phyloP scores from a whole-genome alignment of 2,329 filamentous ascomycete species.

The Colletotrichum sp. region DNA sequence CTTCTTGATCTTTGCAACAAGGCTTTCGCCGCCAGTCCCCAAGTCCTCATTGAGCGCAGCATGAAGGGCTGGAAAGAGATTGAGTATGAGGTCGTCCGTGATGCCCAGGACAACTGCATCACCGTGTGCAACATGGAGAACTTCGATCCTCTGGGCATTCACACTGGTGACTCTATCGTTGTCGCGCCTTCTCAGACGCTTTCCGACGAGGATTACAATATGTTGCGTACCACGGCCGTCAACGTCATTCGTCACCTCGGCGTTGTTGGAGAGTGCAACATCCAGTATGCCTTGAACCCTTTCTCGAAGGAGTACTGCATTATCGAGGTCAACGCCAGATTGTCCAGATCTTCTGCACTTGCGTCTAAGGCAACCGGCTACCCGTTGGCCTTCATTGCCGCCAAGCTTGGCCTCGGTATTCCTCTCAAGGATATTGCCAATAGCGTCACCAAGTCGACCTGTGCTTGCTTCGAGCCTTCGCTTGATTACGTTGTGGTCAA shows the following conservation, averaged over 20 bases:
- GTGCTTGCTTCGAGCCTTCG: slow-evolving; percentile 97
- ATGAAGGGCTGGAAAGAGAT: slow-evolving; percentile 99
- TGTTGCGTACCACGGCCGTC: slow-evolving; percentile 95
- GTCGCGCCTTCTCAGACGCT: slow-evolving; percentile 97
- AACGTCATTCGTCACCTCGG: slow-evolving; percentile 97
- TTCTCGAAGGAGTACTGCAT: slow-evolving; percentile 97
- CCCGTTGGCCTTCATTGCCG: slow-evolving; percentile 93
- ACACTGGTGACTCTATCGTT: slow-evolving; percentile 97
- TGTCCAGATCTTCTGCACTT: slow-evolving; percentile 93
- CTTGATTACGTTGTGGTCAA: slow-evolving; percentile 98
- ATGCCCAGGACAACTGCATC: slow-evolving; percentile 96
- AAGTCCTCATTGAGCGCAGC: slow-evolving; percentile 94
- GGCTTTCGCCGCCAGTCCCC: slow-evolving; percentile 92
- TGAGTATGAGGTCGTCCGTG: slow-evolving; percentile 97
- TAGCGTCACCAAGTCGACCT: slow-evolving; percentile 93
- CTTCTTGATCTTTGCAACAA: slow-evolving; percentile 89
- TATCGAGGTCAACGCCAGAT: slow-evolving; percentile 96
- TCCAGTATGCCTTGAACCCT: slow-evolving; percentile 96
- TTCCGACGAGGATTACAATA: slow-evolving; percentile 98
- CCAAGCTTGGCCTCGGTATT: slow-evolving; percentile 93
- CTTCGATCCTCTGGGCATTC: slow-evolving; percentile 96
- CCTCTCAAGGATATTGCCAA: slow-evolving; percentile 97
- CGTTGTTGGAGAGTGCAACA: slow-evolving; percentile 98
- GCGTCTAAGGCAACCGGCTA: slow-evolving; percentile 98
- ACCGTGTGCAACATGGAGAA: slow-evolving; percentile 99